Evolutionary conservation across 305 asterid species (phyloP).

Genomic region (Fraxinus nigra): DNA sequence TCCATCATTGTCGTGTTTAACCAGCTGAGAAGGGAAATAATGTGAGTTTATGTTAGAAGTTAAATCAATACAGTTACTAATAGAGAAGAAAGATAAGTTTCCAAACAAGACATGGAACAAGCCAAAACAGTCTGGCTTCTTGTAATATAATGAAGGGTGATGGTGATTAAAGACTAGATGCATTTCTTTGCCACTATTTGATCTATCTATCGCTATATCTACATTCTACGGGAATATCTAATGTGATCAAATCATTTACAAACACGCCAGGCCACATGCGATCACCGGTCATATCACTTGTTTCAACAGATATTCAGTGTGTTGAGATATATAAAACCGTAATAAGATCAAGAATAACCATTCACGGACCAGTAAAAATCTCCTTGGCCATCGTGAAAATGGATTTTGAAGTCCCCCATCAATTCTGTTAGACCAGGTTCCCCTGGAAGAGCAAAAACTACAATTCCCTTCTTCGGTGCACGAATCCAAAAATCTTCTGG

Average conservation of each 20-base stretch:
- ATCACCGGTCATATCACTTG: not conserved
- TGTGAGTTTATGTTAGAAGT: conserved; percentile 4
- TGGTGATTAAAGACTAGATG: not conserved
- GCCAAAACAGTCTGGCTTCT: not conserved
- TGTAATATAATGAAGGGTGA: not conserved
- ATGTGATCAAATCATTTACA: not conserved
- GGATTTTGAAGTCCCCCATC: conserved; percentile 87
- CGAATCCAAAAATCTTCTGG: conserved; percentile 98
- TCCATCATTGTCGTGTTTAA: conserved; percentile 93
- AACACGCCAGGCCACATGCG: not conserved
- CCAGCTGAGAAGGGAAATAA: conserved; percentile 60
- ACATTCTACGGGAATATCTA: not conserved
- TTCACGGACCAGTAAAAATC: conserved; percentile 83
- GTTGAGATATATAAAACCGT: not conserved
- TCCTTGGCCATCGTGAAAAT: conserved; percentile 95
- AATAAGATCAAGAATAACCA: not conserved
- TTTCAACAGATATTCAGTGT: not conserved
- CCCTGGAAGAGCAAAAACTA: conserved; percentile 94
- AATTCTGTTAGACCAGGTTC: conserved; percentile 92
- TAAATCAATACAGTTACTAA: conserved; percentile 3
- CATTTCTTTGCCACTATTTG: not conserved
- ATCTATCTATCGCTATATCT: not conserved
- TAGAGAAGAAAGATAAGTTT: conserved; percentile 5
- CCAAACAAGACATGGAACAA: not conserved
- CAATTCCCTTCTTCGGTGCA: conserved; percentile 73